Base-by-base conservation (phyloP, 306 rosid species). In the Psophocarpus tetragonolobus region DNA sequence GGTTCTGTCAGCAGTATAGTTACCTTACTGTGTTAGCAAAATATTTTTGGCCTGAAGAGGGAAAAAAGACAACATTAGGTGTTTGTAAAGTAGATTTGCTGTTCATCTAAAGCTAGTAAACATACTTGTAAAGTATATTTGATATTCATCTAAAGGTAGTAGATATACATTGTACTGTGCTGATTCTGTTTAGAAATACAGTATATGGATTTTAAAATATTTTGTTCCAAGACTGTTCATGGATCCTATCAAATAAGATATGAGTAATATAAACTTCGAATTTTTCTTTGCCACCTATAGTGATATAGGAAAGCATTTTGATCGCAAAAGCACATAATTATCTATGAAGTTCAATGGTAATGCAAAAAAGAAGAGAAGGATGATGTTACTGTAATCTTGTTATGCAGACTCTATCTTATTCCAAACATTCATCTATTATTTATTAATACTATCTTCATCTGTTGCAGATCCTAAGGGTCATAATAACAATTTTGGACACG, bases 381-480 rank as follows among this genome's bases (percentile, higher is more conserved):
- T 50, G 32, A 14, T 51, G 33, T 15, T 44, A 5, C 41, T 80
- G 21, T 57, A 56, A 26, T 54, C 44, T 10, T 48, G 4, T 78
- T 70, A 60, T 47, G 27, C 8, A n/a, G n/a, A 76, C 18, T 26
- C 9, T 38, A 35, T 35, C 39, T 5, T 30, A 36, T 74, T 17
- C 54, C 64, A 47, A 36, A 53, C 30, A 53, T 51, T 32, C 68
- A 32, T 76, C 33, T 26, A 51, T 32, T 47, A 48, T 53, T 23
- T 78, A 53, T 69, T 75, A 48, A 88, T 68, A 65, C 54, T 41
- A 32, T 24, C 54, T 71, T 48, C 62, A 44, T 80, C 33, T 79
- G 56, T 82, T 86, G 80, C 96, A 96, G 99, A 91, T 96, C 80
- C 81, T 91, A 35, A 90, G 91, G 89, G 99, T 96, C 78, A 87